Evolutionary conservation across 2,329 filamentous ascomycete genomes (phyloP), one percentile per base, ranked within the genome.

Genomic region (Fusarium acutatum): DNA sequence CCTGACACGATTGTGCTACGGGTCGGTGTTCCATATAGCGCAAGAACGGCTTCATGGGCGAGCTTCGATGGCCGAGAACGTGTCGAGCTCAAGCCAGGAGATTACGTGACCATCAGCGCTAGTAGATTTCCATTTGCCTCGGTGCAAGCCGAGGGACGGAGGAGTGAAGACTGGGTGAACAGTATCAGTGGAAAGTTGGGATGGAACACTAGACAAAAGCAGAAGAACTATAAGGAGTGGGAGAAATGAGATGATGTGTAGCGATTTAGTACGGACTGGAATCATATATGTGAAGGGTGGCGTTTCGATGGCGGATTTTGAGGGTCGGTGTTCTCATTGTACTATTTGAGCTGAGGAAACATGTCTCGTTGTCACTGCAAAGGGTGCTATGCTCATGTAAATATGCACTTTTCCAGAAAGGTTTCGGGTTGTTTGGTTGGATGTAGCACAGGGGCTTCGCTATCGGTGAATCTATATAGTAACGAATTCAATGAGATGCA

Each of bases 1-100:
- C 96, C 96, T 0, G 96, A 99, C 83, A 98, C 96, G 0, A 97
- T 98, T 71, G 96, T 98, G 3, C 86, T 99, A 67, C 91, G 96
- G 41, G 88, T 97, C 24, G 96, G 96, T 17, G 95, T 98, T n/a
- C 96, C 96, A 0, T 98, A 97, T 81, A 92, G 97, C 81, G 94
- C 95, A 14, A 88, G 96, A 56, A 95, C 94, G 9, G 93, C 91
- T 75, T 95, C 93, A 44, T 99, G 96, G 96, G 96, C 95, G n/a
- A 97, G 94, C 82, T 99, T 99, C 80, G 96, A 99, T 82, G 96
- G 96, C 4, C 89, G 95, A 69, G 94, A 98, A 85, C 90, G 95
- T 83, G 84, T 94, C n/a, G 93, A 96, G 83, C 86, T 96, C 41
- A 81, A 84, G 54, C 92, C 93, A 0, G 94, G 94, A 22, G 94